Evolutionary conservation across 768 basidiomycete species (phyloP).

Genomic region (Podaxis sp.): DNA sequence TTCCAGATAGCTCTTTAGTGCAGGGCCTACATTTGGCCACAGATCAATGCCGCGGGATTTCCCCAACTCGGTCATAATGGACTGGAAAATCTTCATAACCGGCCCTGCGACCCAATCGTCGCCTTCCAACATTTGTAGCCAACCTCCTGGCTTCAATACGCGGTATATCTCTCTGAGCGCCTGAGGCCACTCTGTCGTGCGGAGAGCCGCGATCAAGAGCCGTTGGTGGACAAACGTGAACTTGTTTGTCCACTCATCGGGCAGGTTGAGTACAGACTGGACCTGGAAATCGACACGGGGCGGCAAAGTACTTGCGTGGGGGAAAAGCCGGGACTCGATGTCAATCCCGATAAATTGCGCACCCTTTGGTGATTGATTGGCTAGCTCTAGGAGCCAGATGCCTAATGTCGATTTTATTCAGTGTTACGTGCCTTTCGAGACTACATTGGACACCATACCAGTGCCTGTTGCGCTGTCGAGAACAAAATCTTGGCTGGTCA

Average conservation of each 20-base stretch:
- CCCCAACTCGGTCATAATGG: neutral
- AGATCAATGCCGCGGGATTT: neutral
- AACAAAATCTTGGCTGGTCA: neutral
- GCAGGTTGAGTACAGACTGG: slow-evolving; percentile 4
- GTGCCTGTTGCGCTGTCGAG: neutral
- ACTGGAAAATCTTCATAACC: neutral
- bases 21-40: neutral
- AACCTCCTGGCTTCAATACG: slow-evolving; percentile 19
- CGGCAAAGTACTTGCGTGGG: neutral
- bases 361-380: neutral
- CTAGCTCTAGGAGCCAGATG: neutral
- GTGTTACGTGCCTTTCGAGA: neutral
- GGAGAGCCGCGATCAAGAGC: slow-evolving; percentile 20
- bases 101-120: neutral
- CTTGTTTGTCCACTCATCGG: slow-evolving; percentile 18
- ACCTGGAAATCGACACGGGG: neutral
- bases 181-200: slow-evolving; percentile 18
- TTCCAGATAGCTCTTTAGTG: neutral
- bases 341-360: neutral
- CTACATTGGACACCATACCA: neutral
- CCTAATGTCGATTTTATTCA: neutral
- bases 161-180: slow-evolving; percentile 18
- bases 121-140: neutral
- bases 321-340: neutral
- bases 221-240: slow-evolving; percentile 24